Base-by-base conservation (phyloP, 306 rosid species). In the Abrus precatorius region DNA sequence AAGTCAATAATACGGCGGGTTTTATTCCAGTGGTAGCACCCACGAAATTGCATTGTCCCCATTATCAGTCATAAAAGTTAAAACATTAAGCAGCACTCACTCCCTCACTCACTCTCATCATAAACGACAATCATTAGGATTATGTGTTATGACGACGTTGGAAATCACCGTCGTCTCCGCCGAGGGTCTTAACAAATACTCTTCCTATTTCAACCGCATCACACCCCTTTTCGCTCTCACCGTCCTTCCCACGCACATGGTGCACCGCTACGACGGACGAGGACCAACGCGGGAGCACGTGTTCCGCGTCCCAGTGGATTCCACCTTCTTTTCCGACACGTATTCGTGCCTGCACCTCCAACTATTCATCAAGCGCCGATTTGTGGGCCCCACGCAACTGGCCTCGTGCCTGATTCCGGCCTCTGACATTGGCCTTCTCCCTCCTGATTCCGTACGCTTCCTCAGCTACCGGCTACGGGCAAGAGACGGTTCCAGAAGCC, bases 381-480 rank as follows among this genome's bases (percentile, higher is more conserved):
- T 89, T 1, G 7, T 65, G 73, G 91, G 95, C 14, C 83, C 69
- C 74, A 71, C 64, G 5, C 80, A 75, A 3, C 73, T 91, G 4
- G 95, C 91, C 2, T 89, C 82, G 85, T 91, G 91, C 53, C 86
- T 82, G 52, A 85, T 91, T 70, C 86, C 90, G 5, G 83, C 85
- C 53, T 14, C 78, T 0, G 93, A 91, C 80, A 77, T 91, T 29
- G 84, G 84, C 60, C 41, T 79, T 61, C 79, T 78, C 5, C 76
- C 84, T 40, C 57, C 71, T 0, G 75, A 86, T 6, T 70, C 86
- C 2, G 69, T 80, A 6, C 82, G 86, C 9, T 43, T 68, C 85
- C 59, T 91, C 72, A 91, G 91, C 77, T 89, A 89, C 87, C 90
- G 95, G 73, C 73, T 91, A 29, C 83, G 93, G 81, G 87, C 81